Conservation (phyloP, 2,329 filamentous ascomycete genomes). For the Clonostachys chloroleuca region DNA sequence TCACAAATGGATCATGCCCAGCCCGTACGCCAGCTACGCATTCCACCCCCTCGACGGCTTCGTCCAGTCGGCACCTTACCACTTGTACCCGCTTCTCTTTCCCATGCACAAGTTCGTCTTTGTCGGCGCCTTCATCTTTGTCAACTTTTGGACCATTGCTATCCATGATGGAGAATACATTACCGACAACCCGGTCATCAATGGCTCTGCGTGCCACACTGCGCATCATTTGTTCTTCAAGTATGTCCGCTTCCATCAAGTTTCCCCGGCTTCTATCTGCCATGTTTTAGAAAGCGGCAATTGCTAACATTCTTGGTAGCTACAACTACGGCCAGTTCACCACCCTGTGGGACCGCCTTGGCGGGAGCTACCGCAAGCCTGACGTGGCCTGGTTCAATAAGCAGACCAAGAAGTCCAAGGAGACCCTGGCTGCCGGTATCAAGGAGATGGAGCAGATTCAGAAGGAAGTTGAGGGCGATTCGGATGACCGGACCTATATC, state of each 20-base stretch:
- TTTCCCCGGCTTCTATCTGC: too few species aligned
- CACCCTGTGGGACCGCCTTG: conserved; percentile 69
- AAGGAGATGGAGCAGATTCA: conserved; percentile 64
- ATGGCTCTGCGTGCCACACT: conserved; percentile 86
- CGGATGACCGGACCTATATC: conserved; percentile 10
- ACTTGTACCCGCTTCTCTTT: conserved; percentile 88
- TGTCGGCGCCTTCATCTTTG: conserved; percentile 80
- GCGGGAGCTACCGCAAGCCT: conserved; percentile 68
- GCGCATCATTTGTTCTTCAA: conserved; percentile 60
- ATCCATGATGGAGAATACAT: conserved; percentile 96
- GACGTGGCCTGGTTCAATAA: conserved; percentile 67
- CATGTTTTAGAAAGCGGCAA: too few species aligned
- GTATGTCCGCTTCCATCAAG: neutral
- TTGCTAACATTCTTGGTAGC: conserved; percentile 1
- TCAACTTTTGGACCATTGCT: conserved; percentile 96
- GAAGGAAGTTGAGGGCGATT: conserved; percentile 29
- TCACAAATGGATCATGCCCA: conserved; percentile 99
- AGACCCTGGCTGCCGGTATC: conserved; percentile 56
- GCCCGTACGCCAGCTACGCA: conserved; percentile 85
- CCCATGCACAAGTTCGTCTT: conserved; percentile 90
- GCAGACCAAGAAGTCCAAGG: conserved; percentile 65
- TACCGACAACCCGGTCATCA: conserved; percentile 84
- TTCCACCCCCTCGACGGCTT: conserved; percentile 95
- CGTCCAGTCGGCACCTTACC: conserved; percentile 84
- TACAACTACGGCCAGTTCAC: conserved; percentile 73